Evolutionary conservation across 2,329 filamentous ascomycete species (phyloP).

Genomic region (Trichoderma sp.): DNA sequence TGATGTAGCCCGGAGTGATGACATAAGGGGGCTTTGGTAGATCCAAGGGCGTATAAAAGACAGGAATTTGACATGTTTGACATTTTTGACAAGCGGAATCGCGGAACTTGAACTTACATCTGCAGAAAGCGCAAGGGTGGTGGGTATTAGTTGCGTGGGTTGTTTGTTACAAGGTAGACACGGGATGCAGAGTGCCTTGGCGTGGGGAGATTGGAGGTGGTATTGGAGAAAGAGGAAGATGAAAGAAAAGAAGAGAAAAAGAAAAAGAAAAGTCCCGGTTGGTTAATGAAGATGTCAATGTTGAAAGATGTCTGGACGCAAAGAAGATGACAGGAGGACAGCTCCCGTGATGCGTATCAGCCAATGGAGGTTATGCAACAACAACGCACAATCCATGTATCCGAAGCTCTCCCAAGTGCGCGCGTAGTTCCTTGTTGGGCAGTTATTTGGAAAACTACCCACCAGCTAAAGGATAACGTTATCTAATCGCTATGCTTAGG

Average conservation of each 20-base stretch:
- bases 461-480: neutral
- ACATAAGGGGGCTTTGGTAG: neutral
- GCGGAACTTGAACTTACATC: neutral
- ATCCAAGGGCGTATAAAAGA: neutral
- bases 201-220: neutral
- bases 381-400: neutral
- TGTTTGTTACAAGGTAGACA: neutral
- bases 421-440: neutral
- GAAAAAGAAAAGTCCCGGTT: neutral
- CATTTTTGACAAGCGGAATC: neutral
- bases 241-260: neutral
- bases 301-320: neutral
- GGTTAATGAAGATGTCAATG: neutral
- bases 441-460: constrained; percentile 5
- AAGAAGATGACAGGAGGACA: neutral
- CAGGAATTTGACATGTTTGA: neutral
- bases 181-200: neutral
- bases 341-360: constrained; percentile 1
- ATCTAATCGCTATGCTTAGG: neutral
- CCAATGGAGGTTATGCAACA: constrained; percentile 25
- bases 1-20: neutral
- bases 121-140: neutral
- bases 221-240: neutral
- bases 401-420: neutral
- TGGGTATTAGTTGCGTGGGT: neutral